phyloP scores from a whole-genome alignment of 2,329 filamentous ascomycete genomes.

The Anthostomella pinea region DNA sequence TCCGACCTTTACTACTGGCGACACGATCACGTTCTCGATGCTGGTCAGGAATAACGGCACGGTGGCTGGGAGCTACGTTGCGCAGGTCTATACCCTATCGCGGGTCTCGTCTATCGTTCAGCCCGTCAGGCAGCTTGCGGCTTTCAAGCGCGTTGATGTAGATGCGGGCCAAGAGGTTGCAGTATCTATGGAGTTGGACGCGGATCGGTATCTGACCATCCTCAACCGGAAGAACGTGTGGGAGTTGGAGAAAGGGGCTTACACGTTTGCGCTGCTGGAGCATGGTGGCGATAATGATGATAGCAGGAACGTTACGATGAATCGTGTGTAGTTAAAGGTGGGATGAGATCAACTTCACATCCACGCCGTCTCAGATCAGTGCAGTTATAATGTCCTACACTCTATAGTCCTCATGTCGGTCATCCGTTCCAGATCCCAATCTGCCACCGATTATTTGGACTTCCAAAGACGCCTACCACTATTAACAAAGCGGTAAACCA shows the following conservation, averaged over 20 bases:
- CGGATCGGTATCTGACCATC: slow-evolving; percentile 40
- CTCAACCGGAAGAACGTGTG: slow-evolving; percentile 41
- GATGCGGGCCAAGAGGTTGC: slow-evolving; percentile 29
- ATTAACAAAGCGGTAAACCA: too few species aligned
- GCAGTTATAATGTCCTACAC: too few species aligned
- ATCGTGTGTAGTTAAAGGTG: slow-evolving; percentile 26
- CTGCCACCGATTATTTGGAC: too few species aligned
- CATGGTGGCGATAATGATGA: slow-evolving; percentile 37
- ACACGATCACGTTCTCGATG: slow-evolving; percentile 35
- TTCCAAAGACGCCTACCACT: too few species aligned
- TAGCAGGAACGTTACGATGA: slow-evolving; percentile 38
- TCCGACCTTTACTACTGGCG: slow-evolving; percentile 19
- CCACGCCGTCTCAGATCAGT: too few species aligned
- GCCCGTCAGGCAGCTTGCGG: slow-evolving; percentile 42
- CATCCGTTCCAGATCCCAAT: too few species aligned
- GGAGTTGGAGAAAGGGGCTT: slow-evolving; percentile 42
- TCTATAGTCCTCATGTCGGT: too few species aligned
- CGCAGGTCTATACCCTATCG: slow-evolving; percentile 40
- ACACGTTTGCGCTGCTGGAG: slow-evolving; percentile 41
- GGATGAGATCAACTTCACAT: too few species aligned
- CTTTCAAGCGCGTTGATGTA: slow-evolving; percentile 40
- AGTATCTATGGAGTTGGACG: slow-evolving; percentile 37
- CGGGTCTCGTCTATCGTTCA: slow-evolving; percentile 40
- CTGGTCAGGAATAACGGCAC: slow-evolving; percentile 34
- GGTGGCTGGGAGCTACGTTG: slow-evolving; percentile 36